Evolutionary conservation across 2,329 filamentous ascomycete genomes (phyloP).

Genomic region (Diaporthe caulivora): DNA sequence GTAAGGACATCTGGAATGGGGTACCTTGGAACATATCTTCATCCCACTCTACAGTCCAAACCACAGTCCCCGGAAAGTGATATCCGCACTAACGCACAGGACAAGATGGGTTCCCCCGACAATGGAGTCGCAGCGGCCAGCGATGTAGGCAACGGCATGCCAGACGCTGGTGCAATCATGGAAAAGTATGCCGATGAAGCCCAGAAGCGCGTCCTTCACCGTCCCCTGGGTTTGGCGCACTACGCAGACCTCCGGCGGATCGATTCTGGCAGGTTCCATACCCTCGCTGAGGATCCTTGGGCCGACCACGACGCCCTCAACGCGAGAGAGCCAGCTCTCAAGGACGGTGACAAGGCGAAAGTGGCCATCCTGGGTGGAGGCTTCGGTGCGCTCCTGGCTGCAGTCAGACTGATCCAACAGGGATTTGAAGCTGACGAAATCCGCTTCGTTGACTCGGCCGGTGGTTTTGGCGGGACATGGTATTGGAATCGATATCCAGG

Average conservation of each 20-base stretch:
- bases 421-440: constrained; percentile 52
- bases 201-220: constrained; percentile 47
- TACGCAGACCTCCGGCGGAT: constrained; percentile 47
- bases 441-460: constrained; percentile 40
- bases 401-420: constrained; percentile 51
- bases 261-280: constrained; percentile 38
- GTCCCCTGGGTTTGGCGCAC: constrained; percentile 48
- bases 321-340: constrained; percentile 32
- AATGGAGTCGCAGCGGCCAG: not conserved
- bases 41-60: not conserved
- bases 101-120: not conserved
- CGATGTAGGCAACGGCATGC: not conserved
- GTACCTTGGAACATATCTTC: not conserved
- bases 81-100: not conserved
- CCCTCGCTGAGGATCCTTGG: constrained; percentile 51
- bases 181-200: constrained; percentile 51
- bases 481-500: constrained; percentile 29
- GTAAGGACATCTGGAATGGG: not conserved
- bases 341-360: constrained; percentile 17
- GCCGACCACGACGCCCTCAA: constrained; percentile 50
- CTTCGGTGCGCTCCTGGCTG: constrained; percentile 49
- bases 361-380: constrained; percentile 50
- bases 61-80: not conserved
- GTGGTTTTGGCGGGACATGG: constrained; percentile 23
- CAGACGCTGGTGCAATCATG: not conserved